These are phyloP conservation scores for Trichoderma reesei DNA, from an alignment of 495 filamentous ascomycete species.

Conservation along the genomic window DNA sequence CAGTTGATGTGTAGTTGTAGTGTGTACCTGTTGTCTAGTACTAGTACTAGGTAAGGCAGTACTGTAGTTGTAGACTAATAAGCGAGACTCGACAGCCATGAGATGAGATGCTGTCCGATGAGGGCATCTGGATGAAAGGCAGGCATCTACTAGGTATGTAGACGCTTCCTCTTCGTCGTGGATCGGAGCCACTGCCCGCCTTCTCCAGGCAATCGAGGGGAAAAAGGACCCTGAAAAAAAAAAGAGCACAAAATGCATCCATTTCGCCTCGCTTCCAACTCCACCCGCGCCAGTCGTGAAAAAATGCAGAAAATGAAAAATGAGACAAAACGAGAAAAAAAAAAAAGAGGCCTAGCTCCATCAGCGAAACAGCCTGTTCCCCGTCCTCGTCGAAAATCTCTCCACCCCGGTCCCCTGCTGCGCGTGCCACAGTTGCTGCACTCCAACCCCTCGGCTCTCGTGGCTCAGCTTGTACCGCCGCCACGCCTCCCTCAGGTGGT, in stretches of 20 bases:
- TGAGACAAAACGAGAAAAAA: not conserved
- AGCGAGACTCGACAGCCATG: no score
- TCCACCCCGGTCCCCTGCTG: constrained; percentile 52
- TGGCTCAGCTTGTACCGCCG: constrained; percentile 60
- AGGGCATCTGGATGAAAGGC: no score
- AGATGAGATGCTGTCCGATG: no score
- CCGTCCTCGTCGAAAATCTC: constrained; percentile 49
- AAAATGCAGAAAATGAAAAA: not conserved
- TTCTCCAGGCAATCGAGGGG: no score
- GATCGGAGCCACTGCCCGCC: no score
- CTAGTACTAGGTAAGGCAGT: no score
- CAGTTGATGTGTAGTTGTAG: no score
- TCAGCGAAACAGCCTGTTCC: constrained; percentile 56
- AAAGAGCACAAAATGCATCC: not conserved
- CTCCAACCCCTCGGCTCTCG: constrained; percentile 63
- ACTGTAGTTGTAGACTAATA: no score
- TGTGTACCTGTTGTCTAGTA: no score
- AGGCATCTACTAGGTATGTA: no score
- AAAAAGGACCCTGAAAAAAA: not conserved
- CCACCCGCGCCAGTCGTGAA: no score
- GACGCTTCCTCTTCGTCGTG: no score
- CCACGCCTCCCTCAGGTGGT: constrained; percentile 72
- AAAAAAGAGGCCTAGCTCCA: not conserved
- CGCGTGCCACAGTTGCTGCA: constrained; percentile 57
- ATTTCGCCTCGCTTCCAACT: not conserved